Conservation (phyloP, 2,329 filamentous ascomycete genomes). For the Escovopsis sp. region DNA sequence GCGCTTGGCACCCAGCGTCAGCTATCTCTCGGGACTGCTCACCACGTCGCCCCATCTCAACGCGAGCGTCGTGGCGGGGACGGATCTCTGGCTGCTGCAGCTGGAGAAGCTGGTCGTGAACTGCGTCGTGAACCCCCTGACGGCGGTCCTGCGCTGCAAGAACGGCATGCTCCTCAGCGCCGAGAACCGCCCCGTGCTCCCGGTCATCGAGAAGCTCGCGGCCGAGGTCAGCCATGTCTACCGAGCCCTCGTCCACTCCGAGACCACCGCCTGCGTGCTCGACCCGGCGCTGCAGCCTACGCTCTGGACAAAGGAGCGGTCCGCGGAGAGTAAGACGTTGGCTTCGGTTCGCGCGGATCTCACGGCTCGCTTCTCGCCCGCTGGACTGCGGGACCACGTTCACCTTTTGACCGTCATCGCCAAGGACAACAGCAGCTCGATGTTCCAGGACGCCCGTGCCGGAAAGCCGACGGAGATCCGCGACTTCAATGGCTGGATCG, state of each 20-base stretch:
- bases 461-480: slow-evolving; percentile 39
- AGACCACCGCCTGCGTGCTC: slow-evolving; percentile 28
- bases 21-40: slow-evolving; percentile 29
- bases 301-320: background rate
- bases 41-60: slow-evolving; percentile 27
- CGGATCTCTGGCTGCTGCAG: slow-evolving; percentile 45
- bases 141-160: slow-evolving; percentile 57
- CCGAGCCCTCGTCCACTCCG: slow-evolving; percentile 48
- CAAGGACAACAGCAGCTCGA: slow-evolving; percentile 41
- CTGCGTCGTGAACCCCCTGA: slow-evolving; percentile 71
- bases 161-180: slow-evolving; percentile 66
- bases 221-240: slow-evolving; percentile 65
- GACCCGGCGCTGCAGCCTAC: background rate
- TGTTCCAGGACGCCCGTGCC: slow-evolving; percentile 43
- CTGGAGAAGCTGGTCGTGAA: slow-evolving; percentile 80
- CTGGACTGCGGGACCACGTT: slow-evolving; percentile 29
- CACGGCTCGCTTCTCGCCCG: slow-evolving; percentile 24
- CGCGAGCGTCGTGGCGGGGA: slow-evolving; percentile 22
- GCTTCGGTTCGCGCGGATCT: slow-evolving; percentile 2
- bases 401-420: slow-evolving; percentile 33
- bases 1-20: slow-evolving; percentile 5
- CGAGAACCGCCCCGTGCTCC: slow-evolving; percentile 31
- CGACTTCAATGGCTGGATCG: slow-evolving; percentile 46
- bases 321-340: too few relatives aligned
- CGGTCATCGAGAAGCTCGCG: slow-evolving; percentile 54